phyloP scores from a whole-genome alignment of 2,329 filamentous ascomycete genomes.

The Biscogniauxia mediterranea region DNA sequence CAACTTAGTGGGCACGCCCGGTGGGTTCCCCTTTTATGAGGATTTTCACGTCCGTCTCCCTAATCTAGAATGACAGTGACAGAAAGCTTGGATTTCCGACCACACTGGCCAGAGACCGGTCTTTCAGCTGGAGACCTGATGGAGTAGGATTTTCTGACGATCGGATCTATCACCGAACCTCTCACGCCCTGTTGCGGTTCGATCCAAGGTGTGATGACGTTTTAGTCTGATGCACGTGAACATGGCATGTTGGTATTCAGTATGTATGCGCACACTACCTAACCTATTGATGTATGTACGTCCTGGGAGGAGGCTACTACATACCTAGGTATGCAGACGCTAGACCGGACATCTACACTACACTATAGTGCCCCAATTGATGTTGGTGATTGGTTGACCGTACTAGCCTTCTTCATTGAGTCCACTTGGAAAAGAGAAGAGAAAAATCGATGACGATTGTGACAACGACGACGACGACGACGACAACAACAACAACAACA shows the following conservation, averaged over 20 bases:
- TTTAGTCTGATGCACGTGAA: background rate
- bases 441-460: too few species aligned
- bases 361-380: background rate
- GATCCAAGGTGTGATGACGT: background rate
- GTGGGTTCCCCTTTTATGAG: background rate
- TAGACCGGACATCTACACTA: background rate
- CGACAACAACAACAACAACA: too few species aligned
- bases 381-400: background rate
- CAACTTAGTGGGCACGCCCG: background rate
- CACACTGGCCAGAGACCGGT: background rate
- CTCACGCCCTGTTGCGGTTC: background rate
- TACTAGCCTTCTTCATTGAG: background rate
- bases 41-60: background rate
- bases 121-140: background rate
- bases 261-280: too few species aligned
- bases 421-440: background rate
- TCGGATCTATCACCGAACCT: background rate
- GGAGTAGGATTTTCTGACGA: background rate
- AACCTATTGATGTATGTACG: too few species aligned
- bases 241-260: background rate
- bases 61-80: background rate
- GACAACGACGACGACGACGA: too few species aligned
- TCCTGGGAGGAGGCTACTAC: too few species aligned
- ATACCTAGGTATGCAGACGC: background rate
- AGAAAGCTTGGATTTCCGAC: background rate